phyloP scores from a whole-genome alignment of 2,329 filamentous ascomycete species.

The Pseudogymnoascus sp. region DNA sequence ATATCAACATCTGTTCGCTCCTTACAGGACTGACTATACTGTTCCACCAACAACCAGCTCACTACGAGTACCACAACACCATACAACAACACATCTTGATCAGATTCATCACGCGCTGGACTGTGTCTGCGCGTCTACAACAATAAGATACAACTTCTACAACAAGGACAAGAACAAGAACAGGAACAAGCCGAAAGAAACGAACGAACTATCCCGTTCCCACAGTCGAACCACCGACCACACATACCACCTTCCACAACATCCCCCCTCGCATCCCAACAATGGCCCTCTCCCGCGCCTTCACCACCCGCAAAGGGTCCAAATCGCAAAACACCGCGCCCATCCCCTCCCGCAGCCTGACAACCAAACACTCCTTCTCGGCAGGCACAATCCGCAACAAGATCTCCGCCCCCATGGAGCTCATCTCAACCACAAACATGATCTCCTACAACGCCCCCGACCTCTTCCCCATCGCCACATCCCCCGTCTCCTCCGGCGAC shows the following conservation, averaged over 20 bases:
- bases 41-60: conserved; percentile 7
- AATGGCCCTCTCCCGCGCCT: conserved; percentile 59
- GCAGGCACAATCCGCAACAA: conserved; percentile 39
- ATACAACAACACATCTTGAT: conserved; percentile 3
- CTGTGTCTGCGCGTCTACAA: conserved; percentile 1
- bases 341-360: conserved; percentile 22
- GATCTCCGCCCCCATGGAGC: conserved; percentile 80
- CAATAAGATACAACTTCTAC: background rate
- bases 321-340: conserved; percentile 13
- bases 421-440: conserved; percentile 93
- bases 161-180: background rate
- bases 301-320: conserved; percentile 57
- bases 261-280: conserved; percentile 12
- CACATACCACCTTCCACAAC: background rate
- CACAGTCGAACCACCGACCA: background rate
- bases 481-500: conserved; percentile 53
- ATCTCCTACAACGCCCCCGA: conserved; percentile 91
- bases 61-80: conserved; percentile 4
- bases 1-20: conserved; percentile 5
- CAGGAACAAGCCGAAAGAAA: background rate
- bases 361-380: conserved; percentile 22
- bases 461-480: conserved; percentile 43
- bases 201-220: background rate
- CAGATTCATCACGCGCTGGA: conserved; percentile 2
- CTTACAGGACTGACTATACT: background rate